Conservation (phyloP, 73 alveolate species). For the Tetrahymena malaccensis region DNA sequence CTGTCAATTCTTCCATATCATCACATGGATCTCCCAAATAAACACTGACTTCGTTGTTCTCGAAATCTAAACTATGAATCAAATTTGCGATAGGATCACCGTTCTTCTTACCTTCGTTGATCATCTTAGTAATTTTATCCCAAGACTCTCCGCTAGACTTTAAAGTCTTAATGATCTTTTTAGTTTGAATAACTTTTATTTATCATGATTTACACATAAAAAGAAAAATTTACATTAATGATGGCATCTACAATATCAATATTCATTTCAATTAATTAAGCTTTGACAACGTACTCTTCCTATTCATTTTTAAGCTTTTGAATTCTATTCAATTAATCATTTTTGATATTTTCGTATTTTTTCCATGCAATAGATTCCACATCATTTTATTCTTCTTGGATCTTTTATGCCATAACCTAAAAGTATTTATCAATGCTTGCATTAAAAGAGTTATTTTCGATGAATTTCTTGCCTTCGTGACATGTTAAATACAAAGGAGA, state of each 20-base stretch:
- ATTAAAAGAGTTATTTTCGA: slow-evolving; percentile 60
- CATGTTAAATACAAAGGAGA: slow-evolving; percentile 47
- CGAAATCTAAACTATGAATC: slow-evolving; percentile 61
- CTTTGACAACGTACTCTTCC: slow-evolving; percentile 61
- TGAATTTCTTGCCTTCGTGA: slow-evolving; percentile 24
- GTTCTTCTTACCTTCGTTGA: slow-evolving; percentile 67
- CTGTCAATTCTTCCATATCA: slow-evolving; percentile 6
- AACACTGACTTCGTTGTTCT: slow-evolving; percentile 45
- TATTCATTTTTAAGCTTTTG: slow-evolving; percentile 60
- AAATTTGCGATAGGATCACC: slow-evolving; percentile 79
- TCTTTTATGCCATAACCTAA: slow-evolving; percentile 51
- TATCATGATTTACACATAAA: background rate
- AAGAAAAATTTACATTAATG: slow-evolving; percentile 51
- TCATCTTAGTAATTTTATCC: slow-evolving; percentile 73
- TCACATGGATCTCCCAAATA: slow-evolving; percentile 48
- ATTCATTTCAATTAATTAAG: slow-evolving; percentile 59
- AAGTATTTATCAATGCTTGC: slow-evolving; percentile 60
- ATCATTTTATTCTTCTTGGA: slow-evolving; percentile 30
- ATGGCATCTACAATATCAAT: slow-evolving; percentile 59
- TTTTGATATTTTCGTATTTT: slow-evolving; percentile 66
- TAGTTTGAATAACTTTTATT: background rate
- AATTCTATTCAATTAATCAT: slow-evolving; percentile 68
- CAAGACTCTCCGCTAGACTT: slow-evolving; percentile 60
- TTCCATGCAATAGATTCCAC: slow-evolving; percentile 49
- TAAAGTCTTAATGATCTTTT: background rate